Conservation (phyloP, 2,329 filamentous ascomycete species). For the Rhinocladiella similis region DNA sequence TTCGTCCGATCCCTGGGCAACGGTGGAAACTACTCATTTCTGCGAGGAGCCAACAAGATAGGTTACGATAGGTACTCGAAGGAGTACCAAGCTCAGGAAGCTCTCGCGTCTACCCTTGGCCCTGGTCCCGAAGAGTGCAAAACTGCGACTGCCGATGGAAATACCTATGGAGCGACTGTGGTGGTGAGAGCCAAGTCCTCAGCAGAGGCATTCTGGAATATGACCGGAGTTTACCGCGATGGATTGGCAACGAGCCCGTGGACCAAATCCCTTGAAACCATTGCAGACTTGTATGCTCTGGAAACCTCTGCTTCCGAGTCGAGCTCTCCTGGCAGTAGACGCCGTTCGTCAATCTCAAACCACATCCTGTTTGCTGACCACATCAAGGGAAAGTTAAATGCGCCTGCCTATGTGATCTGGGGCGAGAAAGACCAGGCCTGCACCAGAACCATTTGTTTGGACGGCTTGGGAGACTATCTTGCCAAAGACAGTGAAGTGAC, state of each 20-base stretch:
- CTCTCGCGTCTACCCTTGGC: slow-evolving; percentile 53
- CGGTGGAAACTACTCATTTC: slow-evolving; percentile 52
- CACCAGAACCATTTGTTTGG: slow-evolving; percentile 49
- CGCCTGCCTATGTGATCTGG: slow-evolving; percentile 55
- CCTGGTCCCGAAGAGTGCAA: slow-evolving; percentile 49
- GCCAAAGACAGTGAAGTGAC: slow-evolving; percentile 51
- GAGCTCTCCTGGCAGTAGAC: slow-evolving; percentile 20
- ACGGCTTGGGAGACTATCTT: slow-evolving; percentile 55
- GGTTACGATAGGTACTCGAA: slow-evolving; percentile 38
- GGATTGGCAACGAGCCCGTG: slow-evolving; percentile 47
- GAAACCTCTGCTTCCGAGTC: slow-evolving; percentile 29
- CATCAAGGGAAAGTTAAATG: slow-evolving; percentile 49
- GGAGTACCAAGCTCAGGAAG: slow-evolving; percentile 44
- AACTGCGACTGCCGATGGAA: slow-evolving; percentile 25
- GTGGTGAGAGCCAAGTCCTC: slow-evolving; percentile 36
- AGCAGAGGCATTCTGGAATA: slow-evolving; percentile 50
- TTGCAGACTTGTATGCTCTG: slow-evolving; percentile 49
- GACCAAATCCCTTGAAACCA: slow-evolving; percentile 53
- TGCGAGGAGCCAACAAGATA: slow-evolving; percentile 43
- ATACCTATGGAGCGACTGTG: slow-evolving; percentile 45
- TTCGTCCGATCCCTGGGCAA: slow-evolving; percentile 46
- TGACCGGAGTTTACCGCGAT: slow-evolving; percentile 57
- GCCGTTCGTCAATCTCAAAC: slow-evolving; percentile 26
- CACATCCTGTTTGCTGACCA: slow-evolving; percentile 43
- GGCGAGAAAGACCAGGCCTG: slow-evolving; percentile 55